Percentiles rank a stretch among this genome's conserved stretches.
These are phyloP conservation scores for Mycena pura DNA, from an alignment of 768 basidiomycete species.

Conservation along the genomic window DNA sequence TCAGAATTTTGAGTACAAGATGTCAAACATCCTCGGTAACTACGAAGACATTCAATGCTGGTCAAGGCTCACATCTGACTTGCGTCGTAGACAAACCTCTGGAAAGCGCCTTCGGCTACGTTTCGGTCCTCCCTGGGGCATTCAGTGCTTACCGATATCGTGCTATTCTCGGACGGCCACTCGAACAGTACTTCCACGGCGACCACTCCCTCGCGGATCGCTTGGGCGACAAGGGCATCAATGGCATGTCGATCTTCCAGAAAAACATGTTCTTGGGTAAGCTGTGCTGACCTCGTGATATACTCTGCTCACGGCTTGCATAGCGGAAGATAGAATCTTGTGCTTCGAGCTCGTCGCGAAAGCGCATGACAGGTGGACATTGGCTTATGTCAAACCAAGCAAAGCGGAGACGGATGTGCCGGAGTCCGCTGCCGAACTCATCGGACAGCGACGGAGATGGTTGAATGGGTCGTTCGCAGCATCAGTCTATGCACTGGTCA, in stretches of 20 bases:
- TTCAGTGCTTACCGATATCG: conserved; percentile 94
- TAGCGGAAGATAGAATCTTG: conserved; percentile 81
- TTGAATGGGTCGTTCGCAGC: conserved; percentile 81
- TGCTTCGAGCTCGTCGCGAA: conserved; percentile 85
- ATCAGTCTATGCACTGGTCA: conserved; percentile 84
- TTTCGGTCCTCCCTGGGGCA: conserved; percentile 93
- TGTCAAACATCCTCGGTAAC: conserved; percentile 95
- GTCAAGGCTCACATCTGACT: conserved; percentile 12
- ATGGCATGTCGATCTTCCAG: conserved; percentile 96
- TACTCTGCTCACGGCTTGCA: not conserved
- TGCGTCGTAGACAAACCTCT: conserved; percentile 81
- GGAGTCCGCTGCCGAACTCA: conserved; percentile 73
- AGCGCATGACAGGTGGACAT: conserved; percentile 67
- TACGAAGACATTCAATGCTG: conserved; percentile 20
- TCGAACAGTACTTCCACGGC: conserved; percentile 86
- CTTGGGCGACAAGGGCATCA: conserved; percentile 89
- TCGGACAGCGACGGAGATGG: conserved; percentile 80
- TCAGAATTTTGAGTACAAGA: conserved; percentile 97
- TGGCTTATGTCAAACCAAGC: conserved; percentile 81
- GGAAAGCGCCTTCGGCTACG: conserved; percentile 95
- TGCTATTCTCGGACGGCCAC: conserved; percentile 87
- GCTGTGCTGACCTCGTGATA: conserved; percentile 32
- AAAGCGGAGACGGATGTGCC: conserved; percentile 83
- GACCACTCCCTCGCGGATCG: conserved; percentile 91
- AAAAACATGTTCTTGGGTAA: conserved; percentile 90